phyloP scores from a whole-genome alignment of 1,284 basidiomycete genomes.

The Polyporus tsugae region DNA sequence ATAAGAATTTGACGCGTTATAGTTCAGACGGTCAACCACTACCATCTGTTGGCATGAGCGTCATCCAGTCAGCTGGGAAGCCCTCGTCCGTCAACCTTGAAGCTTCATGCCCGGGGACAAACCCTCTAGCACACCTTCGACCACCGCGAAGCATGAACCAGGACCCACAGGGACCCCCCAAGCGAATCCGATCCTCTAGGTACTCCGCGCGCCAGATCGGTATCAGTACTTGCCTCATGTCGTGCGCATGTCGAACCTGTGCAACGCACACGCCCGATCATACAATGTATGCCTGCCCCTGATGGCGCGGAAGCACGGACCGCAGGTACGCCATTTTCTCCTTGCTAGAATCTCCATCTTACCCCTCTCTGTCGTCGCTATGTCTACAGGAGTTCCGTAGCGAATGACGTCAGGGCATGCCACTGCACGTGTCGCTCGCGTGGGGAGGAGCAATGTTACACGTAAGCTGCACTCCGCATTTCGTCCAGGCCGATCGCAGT shows the following conservation, averaged over 20 bases:
- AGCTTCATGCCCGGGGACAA: background rate
- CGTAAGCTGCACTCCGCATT: background rate
- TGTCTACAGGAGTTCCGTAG: background rate
- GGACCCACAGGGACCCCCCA: conserved; percentile 1
- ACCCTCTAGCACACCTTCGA: background rate
- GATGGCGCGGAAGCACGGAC: background rate
- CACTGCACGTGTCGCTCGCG: background rate
- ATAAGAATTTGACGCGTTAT: background rate
- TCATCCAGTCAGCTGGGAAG: background rate
- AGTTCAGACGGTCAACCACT: background rate
- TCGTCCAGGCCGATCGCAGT: background rate
- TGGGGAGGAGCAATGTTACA: background rate
- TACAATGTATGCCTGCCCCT: background rate
- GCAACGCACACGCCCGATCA: background rate
- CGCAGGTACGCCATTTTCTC: background rate
- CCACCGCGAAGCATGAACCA: background rate
- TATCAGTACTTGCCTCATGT: conserved; percentile 8
- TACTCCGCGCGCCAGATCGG: conserved; percentile 1
- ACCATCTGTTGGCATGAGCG: background rate
- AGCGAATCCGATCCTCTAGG: background rate
- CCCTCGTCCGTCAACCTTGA: background rate
- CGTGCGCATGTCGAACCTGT: conserved; percentile 2
- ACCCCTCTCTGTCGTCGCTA: background rate
- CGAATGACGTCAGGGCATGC: background rate
- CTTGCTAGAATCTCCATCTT: background rate